These are phyloP conservation scores for Hirsutella minnesotensis DNA, from an alignment of 2,329 filamentous ascomycete species.

Conservation along the genomic window DNA sequence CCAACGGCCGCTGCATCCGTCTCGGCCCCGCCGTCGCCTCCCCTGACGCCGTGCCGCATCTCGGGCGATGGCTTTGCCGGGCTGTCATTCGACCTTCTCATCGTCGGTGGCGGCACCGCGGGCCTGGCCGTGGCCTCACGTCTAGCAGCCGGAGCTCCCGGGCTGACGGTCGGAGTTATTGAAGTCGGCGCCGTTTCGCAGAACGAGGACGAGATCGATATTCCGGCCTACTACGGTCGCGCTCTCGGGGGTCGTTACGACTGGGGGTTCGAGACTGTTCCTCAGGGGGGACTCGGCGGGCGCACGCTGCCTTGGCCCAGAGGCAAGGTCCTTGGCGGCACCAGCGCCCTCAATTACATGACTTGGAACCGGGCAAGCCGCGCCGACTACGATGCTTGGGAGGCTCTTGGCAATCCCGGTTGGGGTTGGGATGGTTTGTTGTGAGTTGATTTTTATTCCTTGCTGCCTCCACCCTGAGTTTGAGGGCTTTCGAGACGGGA, in stretches of 20 bases:
- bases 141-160: conserved; percentile 27
- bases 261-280: conserved; percentile 28
- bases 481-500: no score
- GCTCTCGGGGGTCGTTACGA: conserved; percentile 24
- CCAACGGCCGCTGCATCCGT: background rate
- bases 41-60: background rate
- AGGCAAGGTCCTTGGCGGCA: conserved; percentile 48
- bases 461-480: background rate
- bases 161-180: conserved; percentile 18
- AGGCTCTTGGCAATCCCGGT: conserved; percentile 41
- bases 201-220: conserved; percentile 21
- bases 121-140: conserved; percentile 38
- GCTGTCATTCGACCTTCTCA: conserved; percentile 21
- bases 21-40: background rate
- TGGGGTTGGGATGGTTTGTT: conserved; percentile 40
- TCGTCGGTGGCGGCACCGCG: conserved; percentile 43
- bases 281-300: conserved; percentile 24
- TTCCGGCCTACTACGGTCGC: conserved; percentile 24
- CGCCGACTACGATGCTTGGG: conserved; percentile 45
- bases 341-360: conserved; percentile 48
- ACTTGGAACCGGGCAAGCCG: conserved; percentile 34
- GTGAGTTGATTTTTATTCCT: conserved; percentile 9
- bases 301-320: conserved; percentile 28
- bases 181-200: conserved; percentile 18
- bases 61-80: conserved; percentile 12